Evolutionary conservation across 805 yeast genomes (phyloP).

Genomic region (Candida stauntonica): DNA sequence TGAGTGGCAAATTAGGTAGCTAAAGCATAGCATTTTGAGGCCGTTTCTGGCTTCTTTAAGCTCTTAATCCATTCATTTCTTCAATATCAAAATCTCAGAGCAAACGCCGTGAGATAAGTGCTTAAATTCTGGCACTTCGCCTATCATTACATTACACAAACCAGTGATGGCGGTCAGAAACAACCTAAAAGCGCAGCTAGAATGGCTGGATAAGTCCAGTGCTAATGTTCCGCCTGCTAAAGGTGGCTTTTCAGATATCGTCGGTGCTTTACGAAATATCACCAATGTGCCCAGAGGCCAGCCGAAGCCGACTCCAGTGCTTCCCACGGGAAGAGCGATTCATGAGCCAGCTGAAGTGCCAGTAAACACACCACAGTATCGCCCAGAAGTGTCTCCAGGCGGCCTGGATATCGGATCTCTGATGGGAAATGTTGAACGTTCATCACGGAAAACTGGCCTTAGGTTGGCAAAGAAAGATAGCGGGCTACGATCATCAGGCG

Average conservation of each 20-base stretch:
- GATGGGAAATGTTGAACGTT: constrained; percentile 8
- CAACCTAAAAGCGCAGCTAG: constrained; percentile 26
- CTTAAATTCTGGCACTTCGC: no score
- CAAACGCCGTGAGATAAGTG: no score
- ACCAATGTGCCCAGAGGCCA: constrained; percentile 1
- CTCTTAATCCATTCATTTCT: no score
- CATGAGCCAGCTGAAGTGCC: no score
- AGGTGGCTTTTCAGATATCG: constrained; percentile 14
- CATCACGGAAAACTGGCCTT: constrained; percentile 16
- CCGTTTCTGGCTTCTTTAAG: no score
- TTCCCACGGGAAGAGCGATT: not conserved
- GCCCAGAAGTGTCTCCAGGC: not conserved
- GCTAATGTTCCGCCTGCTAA: constrained; percentile 22
- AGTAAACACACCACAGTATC: no score
- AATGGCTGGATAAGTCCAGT: constrained; percentile 24
- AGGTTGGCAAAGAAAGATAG: constrained; percentile 22
- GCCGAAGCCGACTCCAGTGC: not conserved
- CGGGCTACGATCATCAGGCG: constrained; percentile 8
- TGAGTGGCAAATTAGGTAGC: no score
- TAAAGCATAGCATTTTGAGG: no score
- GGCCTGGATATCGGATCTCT: constrained; percentile 5
- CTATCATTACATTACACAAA: no score
- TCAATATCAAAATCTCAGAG: no score
- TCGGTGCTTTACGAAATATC: constrained; percentile 3
- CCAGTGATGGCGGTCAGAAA: constrained; percentile 26